A percentile compares a stretch with the other conserved stretches of the same genome.
Evolutionary conservation across 148 eudicot genomes (phyloP).

Genomic region (Rhododendron griersonianum): DNA sequence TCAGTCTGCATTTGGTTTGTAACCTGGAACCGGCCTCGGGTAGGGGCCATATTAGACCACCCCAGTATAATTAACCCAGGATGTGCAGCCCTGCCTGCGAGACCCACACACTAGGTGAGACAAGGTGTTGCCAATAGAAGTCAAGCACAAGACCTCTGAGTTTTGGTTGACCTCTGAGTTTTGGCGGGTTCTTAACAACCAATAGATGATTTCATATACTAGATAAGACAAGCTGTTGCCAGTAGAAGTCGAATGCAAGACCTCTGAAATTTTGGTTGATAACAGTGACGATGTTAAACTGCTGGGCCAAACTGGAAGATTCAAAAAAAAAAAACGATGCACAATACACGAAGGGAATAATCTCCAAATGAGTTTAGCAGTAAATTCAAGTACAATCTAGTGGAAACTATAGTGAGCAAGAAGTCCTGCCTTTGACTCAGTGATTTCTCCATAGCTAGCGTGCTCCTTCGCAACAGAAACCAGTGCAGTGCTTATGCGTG

Average conservation of each 20-base stretch:
- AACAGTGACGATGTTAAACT: neutral
- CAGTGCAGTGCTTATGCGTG: constrained; percentile 69
- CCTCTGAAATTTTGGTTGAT: neutral
- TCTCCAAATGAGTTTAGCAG: neutral
- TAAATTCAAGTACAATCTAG: neutral
- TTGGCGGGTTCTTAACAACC: neutral
- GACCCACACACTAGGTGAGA: neutral
- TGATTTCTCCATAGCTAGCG: constrained; percentile 90
- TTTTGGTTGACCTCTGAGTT: neutral
- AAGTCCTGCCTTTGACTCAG: constrained; percentile 75
- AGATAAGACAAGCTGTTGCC: neutral
- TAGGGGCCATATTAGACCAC: neutral
- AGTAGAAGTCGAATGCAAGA: neutral
- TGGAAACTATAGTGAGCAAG: neutral
- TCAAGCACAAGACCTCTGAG: neutral
- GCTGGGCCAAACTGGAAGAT: neutral
- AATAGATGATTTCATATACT: neutral
- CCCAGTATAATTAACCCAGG: neutral
- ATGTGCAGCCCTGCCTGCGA: neutral
- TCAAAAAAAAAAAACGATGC: neutral
- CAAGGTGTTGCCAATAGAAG: neutral
- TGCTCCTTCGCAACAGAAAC: constrained; percentile 93
- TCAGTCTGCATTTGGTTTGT: too few relatives aligned
- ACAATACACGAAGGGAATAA: neutral
- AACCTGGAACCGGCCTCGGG: neutral